phyloP scores from a whole-genome alignment of 257 asterid genomes.

The Solanum chiquidenum region DNA sequence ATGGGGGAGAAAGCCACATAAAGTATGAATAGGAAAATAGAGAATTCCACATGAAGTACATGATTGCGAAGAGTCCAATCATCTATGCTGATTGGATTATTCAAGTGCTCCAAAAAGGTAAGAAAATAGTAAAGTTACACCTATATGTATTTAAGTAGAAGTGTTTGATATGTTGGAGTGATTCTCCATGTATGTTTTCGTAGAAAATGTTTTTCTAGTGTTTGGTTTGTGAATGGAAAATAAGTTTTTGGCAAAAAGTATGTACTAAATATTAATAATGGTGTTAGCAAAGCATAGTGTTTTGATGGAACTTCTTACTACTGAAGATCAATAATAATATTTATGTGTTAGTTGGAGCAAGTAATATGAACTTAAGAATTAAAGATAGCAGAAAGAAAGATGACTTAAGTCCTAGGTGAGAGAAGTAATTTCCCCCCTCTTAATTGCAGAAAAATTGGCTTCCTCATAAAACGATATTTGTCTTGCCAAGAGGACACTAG shows the following conservation, averaged over 20 bases:
- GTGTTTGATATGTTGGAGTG: neutral
- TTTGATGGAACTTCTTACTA: neutral
- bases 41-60: neutral
- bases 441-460: neutral
- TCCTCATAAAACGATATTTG: neutral
- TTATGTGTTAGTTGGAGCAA: neutral
- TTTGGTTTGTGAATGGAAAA: neutral
- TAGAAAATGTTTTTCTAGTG: neutral
- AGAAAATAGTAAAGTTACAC: too few relatives aligned
- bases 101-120: neutral
- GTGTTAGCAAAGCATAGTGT: neutral
- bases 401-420: neutral
- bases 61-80: neutral
- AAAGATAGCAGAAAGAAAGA: neutral
- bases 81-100: neutral
- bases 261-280: neutral
- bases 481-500: neutral
- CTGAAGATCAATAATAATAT: neutral
- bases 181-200: neutral
- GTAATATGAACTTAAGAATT: neutral
- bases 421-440: neutral
- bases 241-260: neutral
- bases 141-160: neutral
- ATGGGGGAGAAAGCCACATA: neutral
- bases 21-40: neutral